phyloP scores from a whole-genome alignment of 495 filamentous ascomycete genomes.

The Sphaerosporella brunnea region DNA sequence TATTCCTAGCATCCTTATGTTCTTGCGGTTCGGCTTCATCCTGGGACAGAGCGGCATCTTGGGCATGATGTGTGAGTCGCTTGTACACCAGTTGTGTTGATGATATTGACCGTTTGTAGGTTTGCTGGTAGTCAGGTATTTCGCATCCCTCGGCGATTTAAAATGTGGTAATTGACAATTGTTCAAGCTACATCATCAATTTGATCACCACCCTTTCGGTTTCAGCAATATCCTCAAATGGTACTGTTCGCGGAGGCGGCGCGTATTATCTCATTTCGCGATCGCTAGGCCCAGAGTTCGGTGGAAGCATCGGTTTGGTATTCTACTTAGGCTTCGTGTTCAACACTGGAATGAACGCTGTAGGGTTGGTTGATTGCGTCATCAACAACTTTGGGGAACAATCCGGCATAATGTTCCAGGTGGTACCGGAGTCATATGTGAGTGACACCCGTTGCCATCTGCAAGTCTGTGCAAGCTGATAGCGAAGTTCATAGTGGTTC shows the following conservation, averaged over 20 bases:
- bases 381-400: slow-evolving; percentile 52
- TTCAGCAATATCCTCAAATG: slow-evolving; percentile 78
- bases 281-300: slow-evolving; percentile 73
- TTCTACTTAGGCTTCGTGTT: slow-evolving; percentile 73
- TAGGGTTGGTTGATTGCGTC: slow-evolving; percentile 70
- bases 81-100: background rate
- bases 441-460: too few relatives aligned
- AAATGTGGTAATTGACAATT: too few relatives aligned
- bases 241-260: slow-evolving; percentile 71
- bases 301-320: slow-evolving; percentile 77
- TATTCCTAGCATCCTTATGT: slow-evolving; percentile 68
- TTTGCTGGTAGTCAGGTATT: background rate
- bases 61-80: slow-evolving; percentile 40
- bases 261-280: slow-evolving; percentile 82
- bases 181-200: slow-evolving; percentile 45
- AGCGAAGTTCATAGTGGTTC: slow-evolving; percentile 38
- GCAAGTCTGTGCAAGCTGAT: background rate
- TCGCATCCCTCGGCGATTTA: too few relatives aligned
- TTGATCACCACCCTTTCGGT: slow-evolving; percentile 71
- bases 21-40: slow-evolving; percentile 30
- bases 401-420: slow-evolving; percentile 40
- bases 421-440: slow-evolving; percentile 46
- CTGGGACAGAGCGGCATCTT: slow-evolving; percentile 56
- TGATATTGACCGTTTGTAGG: background rate
- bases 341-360: slow-evolving; percentile 78